Evolutionary conservation across 345 rosid species (phyloP).

Genomic region (Melastoma malabathricum): DNA sequence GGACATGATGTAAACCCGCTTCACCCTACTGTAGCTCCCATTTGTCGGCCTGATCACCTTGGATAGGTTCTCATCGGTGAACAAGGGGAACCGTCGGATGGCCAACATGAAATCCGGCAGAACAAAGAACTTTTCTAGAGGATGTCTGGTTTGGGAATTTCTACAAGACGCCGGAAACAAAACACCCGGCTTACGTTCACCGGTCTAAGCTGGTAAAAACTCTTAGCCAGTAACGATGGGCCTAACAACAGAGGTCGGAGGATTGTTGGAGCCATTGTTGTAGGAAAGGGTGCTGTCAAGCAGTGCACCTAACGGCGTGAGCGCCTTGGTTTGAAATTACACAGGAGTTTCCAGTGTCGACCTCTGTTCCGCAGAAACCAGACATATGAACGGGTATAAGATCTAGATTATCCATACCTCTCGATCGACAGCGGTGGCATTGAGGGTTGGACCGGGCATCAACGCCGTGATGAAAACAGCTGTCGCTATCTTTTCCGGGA

Average conservation of each 20-base stretch:
- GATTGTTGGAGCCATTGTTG: constrained; percentile 22
- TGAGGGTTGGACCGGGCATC: constrained; percentile 32
- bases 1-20: constrained; percentile 26
- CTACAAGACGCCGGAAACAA: no score
- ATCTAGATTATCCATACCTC: no score
- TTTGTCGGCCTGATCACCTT: constrained; percentile 18
- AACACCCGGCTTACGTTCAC: constrained; percentile 17
- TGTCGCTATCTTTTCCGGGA: constrained; percentile 14
- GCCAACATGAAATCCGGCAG: constrained; percentile 39
- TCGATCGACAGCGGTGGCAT: constrained; percentile 14
- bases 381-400: no score
- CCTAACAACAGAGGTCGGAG: constrained; percentile 41
- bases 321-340: constrained; percentile 12
- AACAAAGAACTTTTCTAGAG: no score
- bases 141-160: no score
- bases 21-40: constrained; percentile 30
- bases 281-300: constrained; percentile 23
- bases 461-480: constrained; percentile 20
- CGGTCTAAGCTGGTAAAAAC: constrained; percentile 39
- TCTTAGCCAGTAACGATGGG: constrained; percentile 15
- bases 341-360: no score
- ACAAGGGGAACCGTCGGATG: constrained; percentile 29
- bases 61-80: constrained; percentile 22
- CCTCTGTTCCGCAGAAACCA: no score
- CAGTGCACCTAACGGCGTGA: constrained; percentile 15